Percentiles rank a stretch among this genome's conserved stretches.
Conservation (phyloP, 1,284 basidiomycete species). For the Sanghuangporus baumii region DNA sequence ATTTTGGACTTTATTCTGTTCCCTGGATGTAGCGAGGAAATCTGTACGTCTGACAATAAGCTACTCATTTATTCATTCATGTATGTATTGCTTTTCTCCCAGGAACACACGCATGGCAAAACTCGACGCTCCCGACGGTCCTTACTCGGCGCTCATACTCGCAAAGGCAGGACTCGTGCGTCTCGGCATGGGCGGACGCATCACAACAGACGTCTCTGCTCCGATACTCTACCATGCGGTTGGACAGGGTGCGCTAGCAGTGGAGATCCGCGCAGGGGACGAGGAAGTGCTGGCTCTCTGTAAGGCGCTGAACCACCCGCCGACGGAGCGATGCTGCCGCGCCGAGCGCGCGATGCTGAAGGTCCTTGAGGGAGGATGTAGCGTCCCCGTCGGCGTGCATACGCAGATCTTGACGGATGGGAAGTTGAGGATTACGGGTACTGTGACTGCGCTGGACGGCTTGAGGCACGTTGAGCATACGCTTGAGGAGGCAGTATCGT, state of each 20-base stretch:
- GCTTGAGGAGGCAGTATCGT: slow-evolving; percentile 48
- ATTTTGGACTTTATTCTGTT: slow-evolving; percentile 5
- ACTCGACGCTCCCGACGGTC: slow-evolving; percentile 82
- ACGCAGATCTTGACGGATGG: slow-evolving; percentile 39
- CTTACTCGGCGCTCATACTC: slow-evolving; percentile 87
- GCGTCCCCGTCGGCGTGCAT: slow-evolving; percentile 90
- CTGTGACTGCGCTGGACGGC: slow-evolving; percentile 79
- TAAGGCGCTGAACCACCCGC: slow-evolving; percentile 64
- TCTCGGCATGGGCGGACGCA: slow-evolving; percentile 69
- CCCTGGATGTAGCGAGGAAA: slow-evolving; percentile 60
- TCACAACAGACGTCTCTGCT: slow-evolving; percentile 71
- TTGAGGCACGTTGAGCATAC: slow-evolving; percentile 63
- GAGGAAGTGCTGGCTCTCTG: slow-evolving; percentile 56
- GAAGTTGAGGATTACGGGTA: slow-evolving; percentile 60
- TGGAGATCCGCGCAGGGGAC: slow-evolving; percentile 83
- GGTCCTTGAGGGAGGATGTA: slow-evolving; percentile 93
- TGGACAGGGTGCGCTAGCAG: slow-evolving; percentile 87
- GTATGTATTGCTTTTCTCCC: neutral
- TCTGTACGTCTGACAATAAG: slow-evolving; percentile 45
- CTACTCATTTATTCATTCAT: neutral
- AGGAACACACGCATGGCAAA: slow-evolving; percentile 89
- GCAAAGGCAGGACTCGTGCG: slow-evolving; percentile 94
- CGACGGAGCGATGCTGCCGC: slow-evolving; percentile 68
- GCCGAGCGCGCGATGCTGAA: slow-evolving; percentile 87
- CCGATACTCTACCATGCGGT: slow-evolving; percentile 87